Base-by-base conservation (phyloP, 2,329 filamentous ascomycete genomes). In the Graphilbum fragrans region DNA sequence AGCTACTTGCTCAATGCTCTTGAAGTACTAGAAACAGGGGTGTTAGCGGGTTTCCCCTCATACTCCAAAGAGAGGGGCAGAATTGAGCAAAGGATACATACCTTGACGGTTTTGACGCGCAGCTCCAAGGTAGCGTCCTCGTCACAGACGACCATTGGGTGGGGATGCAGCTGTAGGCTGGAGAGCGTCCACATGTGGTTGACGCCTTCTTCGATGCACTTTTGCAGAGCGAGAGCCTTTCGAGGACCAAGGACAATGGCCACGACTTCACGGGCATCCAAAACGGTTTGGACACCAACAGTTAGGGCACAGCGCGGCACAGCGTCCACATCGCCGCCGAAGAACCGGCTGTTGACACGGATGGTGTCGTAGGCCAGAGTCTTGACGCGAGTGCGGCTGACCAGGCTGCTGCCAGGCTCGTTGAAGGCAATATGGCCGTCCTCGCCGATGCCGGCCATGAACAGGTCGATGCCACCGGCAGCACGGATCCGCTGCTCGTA, bases 391-490 rank as follows among this genome's bases (percentile, higher is more conserved):
- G 82, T 86, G 34, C 80, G 70, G 41, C 77, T 82, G 47, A 68
- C 69, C 38, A 87, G 63, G 41, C 77, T 82, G 6, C 79, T 83
- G 11, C 82, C 82, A 5, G 82, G 82, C 62, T 87, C 82, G 61
- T 87, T 87, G 69, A 87, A 87, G 14, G 82, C 82, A 48, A 87
- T 82, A 59, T 88, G 82, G 12, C 82, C 82, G 54, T 88, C 82
- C 19, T 80, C 75, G 23, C 82, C 82, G 37, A 87, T 82, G 19
- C 82, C 82, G 19, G 80, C 82, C 2, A 87, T 67, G 58, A 87
- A 87, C 6, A 87, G 68, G 56, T 86, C 81, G 49, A 87, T 85
- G 38, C 82, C 82, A 38, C 82, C 82, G 14, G 64, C 72, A 29
- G 67, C 65, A 46, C 70, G 69, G 61, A 87, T 86, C 53, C 76